Conservation (phyloP, 768 basidiomycete species). For the Tylopilus rubrobrunneus region DNA sequence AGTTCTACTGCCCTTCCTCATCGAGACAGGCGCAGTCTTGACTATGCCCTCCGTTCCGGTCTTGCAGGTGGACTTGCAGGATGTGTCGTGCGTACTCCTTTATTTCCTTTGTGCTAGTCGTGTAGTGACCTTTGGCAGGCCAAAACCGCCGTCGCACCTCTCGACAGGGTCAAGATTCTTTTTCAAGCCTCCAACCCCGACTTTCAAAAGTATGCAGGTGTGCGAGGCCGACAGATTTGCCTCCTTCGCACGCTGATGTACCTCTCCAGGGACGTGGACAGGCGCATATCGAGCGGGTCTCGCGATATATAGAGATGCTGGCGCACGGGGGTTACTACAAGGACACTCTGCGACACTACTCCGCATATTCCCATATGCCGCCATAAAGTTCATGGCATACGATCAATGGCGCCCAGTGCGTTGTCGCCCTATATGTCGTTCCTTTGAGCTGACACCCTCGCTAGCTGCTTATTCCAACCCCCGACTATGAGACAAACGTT, state of each 20-base stretch:
- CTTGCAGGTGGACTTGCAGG: conserved; percentile 93
- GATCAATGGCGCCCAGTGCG: conserved; percentile 79
- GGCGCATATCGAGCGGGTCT: conserved; percentile 77
- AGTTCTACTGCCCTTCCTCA: conserved; percentile 31
- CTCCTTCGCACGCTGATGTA: conserved; percentile 18
- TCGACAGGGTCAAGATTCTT: conserved; percentile 97
- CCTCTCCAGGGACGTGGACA: conserved; percentile 69
- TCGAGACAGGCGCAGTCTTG: conserved; percentile 52
- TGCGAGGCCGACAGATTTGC: conserved; percentile 27
- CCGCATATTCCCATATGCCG: conserved; percentile 95
- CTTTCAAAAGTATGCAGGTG: conserved; percentile 90
- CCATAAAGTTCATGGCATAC: conserved; percentile 96
- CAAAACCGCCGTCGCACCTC: conserved; percentile 90
- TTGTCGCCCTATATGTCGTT: not conserved
- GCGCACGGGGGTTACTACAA: conserved; percentile 82
- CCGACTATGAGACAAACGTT: conserved; percentile 68
- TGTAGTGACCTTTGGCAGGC: conserved; percentile 48
- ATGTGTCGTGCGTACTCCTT: conserved; percentile 66
- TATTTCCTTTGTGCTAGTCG: conserved; percentile 2
- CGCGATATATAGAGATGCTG: conserved; percentile 64
- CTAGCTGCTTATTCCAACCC: conserved; percentile 84
- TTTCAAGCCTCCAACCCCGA: conserved; percentile 97
- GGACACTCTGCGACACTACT: conserved; percentile 95
- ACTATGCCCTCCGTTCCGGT: conserved; percentile 74
- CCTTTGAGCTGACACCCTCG: not conserved